phyloP scores from a whole-genome alignment of 1,139 yeast species.

The Geotrichum bryndzae region DNA sequence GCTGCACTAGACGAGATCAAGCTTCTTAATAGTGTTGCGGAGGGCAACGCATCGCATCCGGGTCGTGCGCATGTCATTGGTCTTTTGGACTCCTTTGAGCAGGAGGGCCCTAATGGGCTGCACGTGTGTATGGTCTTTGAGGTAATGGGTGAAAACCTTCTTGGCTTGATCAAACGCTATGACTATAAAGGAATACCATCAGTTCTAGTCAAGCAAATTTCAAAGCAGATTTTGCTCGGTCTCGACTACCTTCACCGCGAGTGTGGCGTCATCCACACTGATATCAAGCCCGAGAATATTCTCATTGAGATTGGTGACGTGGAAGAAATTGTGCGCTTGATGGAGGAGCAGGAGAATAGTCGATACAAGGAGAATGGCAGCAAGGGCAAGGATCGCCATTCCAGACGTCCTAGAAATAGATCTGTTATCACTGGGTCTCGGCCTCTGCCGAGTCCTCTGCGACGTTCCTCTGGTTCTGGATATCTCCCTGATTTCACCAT shows the following conservation, averaged over 20 bases:
- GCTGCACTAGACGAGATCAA: conserved; percentile 83
- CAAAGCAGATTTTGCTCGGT: conserved; percentile 69
- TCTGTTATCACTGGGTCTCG: conserved; percentile 81
- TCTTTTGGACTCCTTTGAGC: conserved; percentile 67
- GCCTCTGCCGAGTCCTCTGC: conserved; percentile 73
- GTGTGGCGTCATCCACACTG: conserved; percentile 90
- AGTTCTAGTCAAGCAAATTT: conserved; percentile 69
- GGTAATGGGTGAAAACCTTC: conserved; percentile 74
- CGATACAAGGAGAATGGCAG: conserved; percentile 19
- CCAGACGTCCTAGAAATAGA: conserved; percentile 54
- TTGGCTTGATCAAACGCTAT: conserved; percentile 63
- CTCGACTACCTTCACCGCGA: conserved; percentile 75
- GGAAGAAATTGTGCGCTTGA: conserved; percentile 55
- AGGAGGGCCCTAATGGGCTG: conserved; percentile 71
- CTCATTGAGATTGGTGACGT: conserved; percentile 74
- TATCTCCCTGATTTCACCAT: conserved; percentile 26
- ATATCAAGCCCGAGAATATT: conserved; percentile 86
- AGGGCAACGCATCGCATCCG: conserved; percentile 54
- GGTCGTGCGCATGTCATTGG: conserved; percentile 69
- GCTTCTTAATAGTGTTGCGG: conserved; percentile 46
- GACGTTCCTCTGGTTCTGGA: conserved; percentile 30
- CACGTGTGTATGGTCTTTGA: conserved; percentile 90
- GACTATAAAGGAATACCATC: conserved; percentile 69
- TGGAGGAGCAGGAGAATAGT: conserved; percentile 44
- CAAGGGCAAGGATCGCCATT: conserved; percentile 19